Conservation (phyloP, 2,329 filamentous ascomycete species). For the Bipolaris oryzae region DNA sequence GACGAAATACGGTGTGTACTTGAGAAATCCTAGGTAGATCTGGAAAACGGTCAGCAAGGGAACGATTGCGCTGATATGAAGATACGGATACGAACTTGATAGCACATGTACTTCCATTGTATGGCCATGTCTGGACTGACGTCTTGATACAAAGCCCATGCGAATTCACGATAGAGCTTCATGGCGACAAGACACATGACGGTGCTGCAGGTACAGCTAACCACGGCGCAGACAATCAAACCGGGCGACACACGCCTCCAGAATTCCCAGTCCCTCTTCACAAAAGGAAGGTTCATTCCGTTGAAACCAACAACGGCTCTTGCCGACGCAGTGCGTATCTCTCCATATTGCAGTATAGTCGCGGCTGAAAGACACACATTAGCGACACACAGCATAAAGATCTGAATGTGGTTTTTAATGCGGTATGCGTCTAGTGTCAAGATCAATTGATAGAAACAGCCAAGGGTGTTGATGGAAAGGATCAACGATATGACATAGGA, state of each 20-base stretch:
- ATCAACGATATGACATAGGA: constrained; percentile 26
- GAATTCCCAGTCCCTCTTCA: constrained; percentile 20
- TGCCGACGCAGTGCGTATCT: constrained; percentile 7
- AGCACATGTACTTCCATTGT: constrained; percentile 18
- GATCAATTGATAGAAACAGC: constrained; percentile 26
- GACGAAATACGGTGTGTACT: constrained; percentile 28
- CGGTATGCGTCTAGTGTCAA: constrained; percentile 33
- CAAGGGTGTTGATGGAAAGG: constrained; percentile 22
- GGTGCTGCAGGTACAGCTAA: constrained; percentile 9
- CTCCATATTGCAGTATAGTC: constrained; percentile 27
- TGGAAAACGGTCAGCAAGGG: constrained; percentile 1
- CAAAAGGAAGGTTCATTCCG: constrained; percentile 16
- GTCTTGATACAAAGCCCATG: constrained; percentile 28
- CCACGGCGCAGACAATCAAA: constrained; percentile 6
- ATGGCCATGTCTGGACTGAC: constrained; percentile 20
- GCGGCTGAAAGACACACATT: constrained; percentile 27
- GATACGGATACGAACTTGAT: constrained; percentile 14
- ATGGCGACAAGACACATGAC: constrained; percentile 6
- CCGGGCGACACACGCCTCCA: constrained; percentile 7
- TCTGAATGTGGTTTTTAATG: constrained; percentile 33
- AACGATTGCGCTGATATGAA: background rate
- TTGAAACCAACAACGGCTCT: background rate
- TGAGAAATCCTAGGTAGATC: constrained; percentile 27
- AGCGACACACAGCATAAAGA: constrained; percentile 26
- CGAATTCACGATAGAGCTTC: constrained; percentile 21